Percentiles rank a stretch among this genome's conserved stretches.
phyloP scores from a whole-genome alignment of 108 stramenopile genomes.

The Cyclotella baltica region DNA sequence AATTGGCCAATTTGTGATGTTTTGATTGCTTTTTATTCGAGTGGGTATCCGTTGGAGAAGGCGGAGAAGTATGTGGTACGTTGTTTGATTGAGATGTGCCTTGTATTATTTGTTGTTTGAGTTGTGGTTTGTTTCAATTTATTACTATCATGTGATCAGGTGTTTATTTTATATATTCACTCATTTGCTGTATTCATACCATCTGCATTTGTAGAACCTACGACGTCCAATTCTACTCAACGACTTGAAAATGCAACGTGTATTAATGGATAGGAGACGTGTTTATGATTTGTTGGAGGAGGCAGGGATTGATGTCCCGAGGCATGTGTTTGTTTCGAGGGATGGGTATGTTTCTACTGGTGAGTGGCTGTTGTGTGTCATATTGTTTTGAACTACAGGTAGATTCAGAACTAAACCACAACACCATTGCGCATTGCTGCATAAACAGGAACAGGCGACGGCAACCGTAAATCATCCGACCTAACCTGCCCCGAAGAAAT shows the following conservation, averaged over 20 bases:
- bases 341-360: constrained; percentile 82
- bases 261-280: constrained; percentile 90
- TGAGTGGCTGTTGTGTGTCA: neutral
- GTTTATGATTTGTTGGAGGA: constrained; percentile 92
- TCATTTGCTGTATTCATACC: no score
- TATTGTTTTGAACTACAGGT: no score
- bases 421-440: no score
- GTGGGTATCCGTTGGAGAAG: constrained; percentile 89
- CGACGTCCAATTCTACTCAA: constrained; percentile 93
- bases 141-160: no score
- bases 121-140: no score
- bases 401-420: no score
- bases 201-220: constrained; percentile 28
- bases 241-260: constrained; percentile 89
- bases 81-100: no score
- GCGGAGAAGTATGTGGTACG: constrained; percentile 88
- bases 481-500: constrained; percentile 28
- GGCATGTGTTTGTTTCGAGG: constrained; percentile 88
- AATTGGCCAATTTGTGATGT: constrained; percentile 95
- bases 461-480: constrained; percentile 45
- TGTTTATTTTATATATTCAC: neutral
- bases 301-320: constrained; percentile 93
- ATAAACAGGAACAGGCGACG: constrained; percentile 59
- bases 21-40: constrained; percentile 95
- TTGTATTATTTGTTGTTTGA: no score